Conservation (phyloP, 345 rosid species). For the Trapa bicornis region DNA sequence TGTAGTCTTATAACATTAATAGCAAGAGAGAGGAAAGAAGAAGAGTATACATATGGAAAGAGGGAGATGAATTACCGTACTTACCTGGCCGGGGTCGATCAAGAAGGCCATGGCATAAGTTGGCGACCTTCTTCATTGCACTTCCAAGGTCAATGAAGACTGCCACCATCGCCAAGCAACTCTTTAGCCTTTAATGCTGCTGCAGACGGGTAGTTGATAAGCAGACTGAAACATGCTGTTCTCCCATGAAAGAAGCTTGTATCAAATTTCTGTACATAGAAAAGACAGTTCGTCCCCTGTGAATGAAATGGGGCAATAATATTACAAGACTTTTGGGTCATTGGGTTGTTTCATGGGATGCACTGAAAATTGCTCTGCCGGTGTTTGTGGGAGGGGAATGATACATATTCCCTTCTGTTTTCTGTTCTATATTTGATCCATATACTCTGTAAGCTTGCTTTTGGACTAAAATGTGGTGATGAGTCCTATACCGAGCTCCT, state of each 20-base stretch:
- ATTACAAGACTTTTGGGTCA: neutral
- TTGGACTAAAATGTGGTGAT: conserved; percentile 43
- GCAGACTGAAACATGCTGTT: no score
- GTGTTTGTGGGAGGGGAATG: neutral
- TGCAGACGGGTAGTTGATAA: no score
- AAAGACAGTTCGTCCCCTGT: neutral
- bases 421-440: neutral
- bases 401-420: neutral
- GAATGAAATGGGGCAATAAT: neutral
- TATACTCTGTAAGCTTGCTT: neutral
- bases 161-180: no score
- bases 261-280: neutral
- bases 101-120: conserved; percentile 8
- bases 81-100: no score
- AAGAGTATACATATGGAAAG: no score
- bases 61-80: no score
- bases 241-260: no score
- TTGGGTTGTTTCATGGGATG: neutral
- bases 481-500: conserved; percentile 89
- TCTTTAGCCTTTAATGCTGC: no score
- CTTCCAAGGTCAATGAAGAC: neutral
- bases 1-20: no score
- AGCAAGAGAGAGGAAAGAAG: no score
- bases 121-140: conserved; percentile 14
- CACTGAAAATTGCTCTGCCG: neutral